These are phyloP conservation scores for Alternaria sp. DNA, from an alignment of 2,329 filamentous ascomycete species.

Conservation along the genomic window DNA sequence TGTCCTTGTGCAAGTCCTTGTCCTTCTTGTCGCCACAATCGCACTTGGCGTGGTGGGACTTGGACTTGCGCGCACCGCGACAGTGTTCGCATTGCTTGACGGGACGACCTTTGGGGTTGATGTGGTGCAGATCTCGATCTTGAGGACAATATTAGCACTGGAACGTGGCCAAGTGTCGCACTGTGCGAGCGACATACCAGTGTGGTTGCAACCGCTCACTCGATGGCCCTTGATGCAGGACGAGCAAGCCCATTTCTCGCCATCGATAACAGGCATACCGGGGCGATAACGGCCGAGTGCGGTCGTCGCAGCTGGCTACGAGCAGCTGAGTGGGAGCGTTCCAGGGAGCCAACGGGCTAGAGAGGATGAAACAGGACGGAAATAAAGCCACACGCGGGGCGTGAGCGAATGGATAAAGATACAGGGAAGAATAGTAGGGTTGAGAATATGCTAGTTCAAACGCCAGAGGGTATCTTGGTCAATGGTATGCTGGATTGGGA, in stretches of 20 bases:
- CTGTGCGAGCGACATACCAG: slow-evolving; percentile 67
- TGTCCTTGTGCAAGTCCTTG: slow-evolving; percentile 60
- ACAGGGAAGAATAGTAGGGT: slow-evolving; percentile 29
- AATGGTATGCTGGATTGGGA: slow-evolving; percentile 42
- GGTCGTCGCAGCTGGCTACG: slow-evolving; percentile 44
- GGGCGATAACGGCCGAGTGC: slow-evolving; percentile 41
- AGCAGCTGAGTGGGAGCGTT: slow-evolving; percentile 30
- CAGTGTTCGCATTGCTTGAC: slow-evolving; percentile 98
- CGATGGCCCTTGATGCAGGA: slow-evolving; percentile 98
- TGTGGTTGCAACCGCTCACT: slow-evolving; percentile 97
- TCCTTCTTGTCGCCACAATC: slow-evolving; percentile 94
- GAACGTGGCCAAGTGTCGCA: slow-evolving; percentile 13
- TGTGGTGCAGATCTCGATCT: slow-evolving; percentile 93
- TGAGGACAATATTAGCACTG: slow-evolving; percentile 30
- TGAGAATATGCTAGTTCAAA: slow-evolving; percentile 33
- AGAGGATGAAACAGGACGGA: slow-evolving; percentile 20
- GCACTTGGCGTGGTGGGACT: slow-evolving; percentile 92
- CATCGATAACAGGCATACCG: slow-evolving; percentile 65
- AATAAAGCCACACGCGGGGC: slow-evolving; percentile 26
- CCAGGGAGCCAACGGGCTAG: slow-evolving; percentile 21
- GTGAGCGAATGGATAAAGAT: slow-evolving; percentile 26
- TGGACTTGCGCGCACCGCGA: slow-evolving; percentile 93
- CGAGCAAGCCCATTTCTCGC: slow-evolving; percentile 97
- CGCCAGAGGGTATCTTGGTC: slow-evolving; percentile 47
- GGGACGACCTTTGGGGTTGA: slow-evolving; percentile 96